Evolutionary conservation across 225 moss, liverwort and hornwort species (phyloP).

Genomic region (Thuidium tamariscinum): DNA sequence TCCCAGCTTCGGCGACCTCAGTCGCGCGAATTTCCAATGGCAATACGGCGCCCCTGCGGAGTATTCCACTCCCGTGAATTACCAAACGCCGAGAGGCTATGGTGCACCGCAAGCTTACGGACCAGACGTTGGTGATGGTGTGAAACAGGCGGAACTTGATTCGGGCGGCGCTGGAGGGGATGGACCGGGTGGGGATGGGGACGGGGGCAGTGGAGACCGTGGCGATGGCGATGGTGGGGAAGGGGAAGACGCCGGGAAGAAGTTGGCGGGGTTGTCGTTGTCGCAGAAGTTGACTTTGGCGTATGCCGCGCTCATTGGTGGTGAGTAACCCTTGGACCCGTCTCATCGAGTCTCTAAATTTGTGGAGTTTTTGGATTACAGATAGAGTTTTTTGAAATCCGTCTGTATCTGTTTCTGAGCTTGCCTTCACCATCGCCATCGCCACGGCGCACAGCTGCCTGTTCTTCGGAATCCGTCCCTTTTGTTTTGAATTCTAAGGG

Average conservation of each 20-base stretch:
- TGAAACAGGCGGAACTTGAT: conserved; percentile 23
- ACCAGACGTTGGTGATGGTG: not conserved
- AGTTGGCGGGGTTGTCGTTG: conserved; percentile 35
- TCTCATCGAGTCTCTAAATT: not conserved
- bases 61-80: conserved; percentile 27
- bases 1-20: conserved; percentile 11
- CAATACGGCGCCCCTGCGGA: conserved; percentile 18
- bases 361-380: not conserved
- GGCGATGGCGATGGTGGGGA: conserved; percentile 4
- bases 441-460: not conserved
- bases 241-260: conserved; percentile 7
- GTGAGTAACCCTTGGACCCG: conserved; percentile 14
- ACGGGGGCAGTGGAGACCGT: not conserved
- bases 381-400: not conserved
- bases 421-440: not conserved
- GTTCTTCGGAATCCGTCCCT: not conserved
- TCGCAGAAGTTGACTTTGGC: conserved; percentile 83
- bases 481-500: not conserved
- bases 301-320: conserved; percentile 66
- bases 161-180: conserved; percentile 26
- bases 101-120: conserved; percentile 23
- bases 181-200: not conserved
- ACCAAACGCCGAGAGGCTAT: conserved; percentile 20
- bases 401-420: not conserved
- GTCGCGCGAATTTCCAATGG: conserved; percentile 12